phyloP scores from a whole-genome alignment of 2,329 filamentous ascomycete species.

The Arthrinium phaeospermum region DNA sequence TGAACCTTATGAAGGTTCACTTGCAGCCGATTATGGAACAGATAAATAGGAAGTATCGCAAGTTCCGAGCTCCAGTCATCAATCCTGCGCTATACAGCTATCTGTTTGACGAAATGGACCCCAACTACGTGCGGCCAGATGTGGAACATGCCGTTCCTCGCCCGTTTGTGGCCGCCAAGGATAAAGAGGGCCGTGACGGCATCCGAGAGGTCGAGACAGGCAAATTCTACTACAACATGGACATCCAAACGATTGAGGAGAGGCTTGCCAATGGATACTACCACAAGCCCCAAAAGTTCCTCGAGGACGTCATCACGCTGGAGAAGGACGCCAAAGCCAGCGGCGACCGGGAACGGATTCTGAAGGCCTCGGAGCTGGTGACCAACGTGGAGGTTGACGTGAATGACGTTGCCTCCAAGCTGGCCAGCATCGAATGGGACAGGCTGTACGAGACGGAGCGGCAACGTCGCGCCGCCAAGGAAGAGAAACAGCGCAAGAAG shows the following conservation, averaged over 20 bases:
- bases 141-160: slow-evolving; percentile 63
- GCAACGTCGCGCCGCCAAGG: slow-evolving; percentile 64
- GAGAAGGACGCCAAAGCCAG: slow-evolving; percentile 83
- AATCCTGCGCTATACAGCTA: slow-evolving; percentile 77
- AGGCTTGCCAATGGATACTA: slow-evolving; percentile 98
- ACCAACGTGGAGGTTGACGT: slow-evolving; percentile 96
- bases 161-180: slow-evolving; percentile 80
- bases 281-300: slow-evolving; percentile 85
- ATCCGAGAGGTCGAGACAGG: slow-evolving; percentile 75
- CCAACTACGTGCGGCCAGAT: slow-evolving; percentile 68
- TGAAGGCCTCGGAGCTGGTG: slow-evolving; percentile 90
- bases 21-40: slow-evolving; percentile 98
- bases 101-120: slow-evolving; percentile 82
- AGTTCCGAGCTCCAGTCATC: slow-evolving; percentile 83
- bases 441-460: slow-evolving; percentile 77
- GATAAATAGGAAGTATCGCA: slow-evolving; percentile 87
- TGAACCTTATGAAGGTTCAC: slow-evolving; percentile 86
- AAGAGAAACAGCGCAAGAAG: slow-evolving; percentile 68
- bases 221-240: slow-evolving; percentile 95
- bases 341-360: slow-evolving; percentile 80
- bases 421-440: slow-evolving; percentile 77
- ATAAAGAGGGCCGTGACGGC: slow-evolving; percentile 79
- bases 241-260: slow-evolving; percentile 87
- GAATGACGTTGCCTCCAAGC: slow-evolving; percentile 72
- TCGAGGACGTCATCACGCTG: slow-evolving; percentile 83